phyloP scores from a whole-genome alignment of 768 basidiomycete species.

The Tricholoma flavovirens region DNA sequence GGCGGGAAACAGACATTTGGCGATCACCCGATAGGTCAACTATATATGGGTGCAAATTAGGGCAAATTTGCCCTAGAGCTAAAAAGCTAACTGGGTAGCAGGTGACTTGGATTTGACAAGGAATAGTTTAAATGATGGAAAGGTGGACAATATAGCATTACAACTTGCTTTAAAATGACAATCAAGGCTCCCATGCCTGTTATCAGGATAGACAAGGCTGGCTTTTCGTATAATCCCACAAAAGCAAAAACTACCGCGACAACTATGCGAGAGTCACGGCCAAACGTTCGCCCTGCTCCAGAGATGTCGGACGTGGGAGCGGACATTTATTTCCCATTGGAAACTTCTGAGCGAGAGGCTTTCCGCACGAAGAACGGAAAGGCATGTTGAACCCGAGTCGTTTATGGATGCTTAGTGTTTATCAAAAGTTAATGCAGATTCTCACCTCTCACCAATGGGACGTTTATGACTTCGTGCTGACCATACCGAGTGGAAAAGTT shows the following conservation, averaged over 20 bases:
- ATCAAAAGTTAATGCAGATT: constrained; percentile 25
- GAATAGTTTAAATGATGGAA: too few species aligned
- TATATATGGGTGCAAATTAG: too few species aligned
- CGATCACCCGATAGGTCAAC: too few species aligned
- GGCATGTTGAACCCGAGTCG: constrained; percentile 16
- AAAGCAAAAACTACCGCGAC: background rate
- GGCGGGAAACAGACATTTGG: too few species aligned
- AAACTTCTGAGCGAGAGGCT: constrained; percentile 18
- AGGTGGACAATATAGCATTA: too few species aligned
- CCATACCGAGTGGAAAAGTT: constrained; percentile 47
- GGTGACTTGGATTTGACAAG: too few species aligned
- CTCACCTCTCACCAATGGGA: constrained; percentile 53
- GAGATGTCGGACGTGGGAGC: background rate
- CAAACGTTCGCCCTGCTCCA: too few species aligned
- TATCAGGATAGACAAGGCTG: constrained; percentile 11
- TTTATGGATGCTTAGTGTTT: background rate
- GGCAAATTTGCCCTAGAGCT: too few species aligned
- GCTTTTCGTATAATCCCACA: constrained; percentile 9
- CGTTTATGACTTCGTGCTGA: constrained; percentile 49
- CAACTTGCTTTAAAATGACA: too few species aligned
- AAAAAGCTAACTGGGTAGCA: too few species aligned
- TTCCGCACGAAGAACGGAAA: constrained; percentile 32
- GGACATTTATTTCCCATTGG: constrained; percentile 21
- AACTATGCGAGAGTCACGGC: background rate
- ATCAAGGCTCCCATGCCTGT: constrained; percentile 15